phyloP scores from a whole-genome alignment of 768 basidiomycete genomes.

The Leccinum rimulosum region DNA sequence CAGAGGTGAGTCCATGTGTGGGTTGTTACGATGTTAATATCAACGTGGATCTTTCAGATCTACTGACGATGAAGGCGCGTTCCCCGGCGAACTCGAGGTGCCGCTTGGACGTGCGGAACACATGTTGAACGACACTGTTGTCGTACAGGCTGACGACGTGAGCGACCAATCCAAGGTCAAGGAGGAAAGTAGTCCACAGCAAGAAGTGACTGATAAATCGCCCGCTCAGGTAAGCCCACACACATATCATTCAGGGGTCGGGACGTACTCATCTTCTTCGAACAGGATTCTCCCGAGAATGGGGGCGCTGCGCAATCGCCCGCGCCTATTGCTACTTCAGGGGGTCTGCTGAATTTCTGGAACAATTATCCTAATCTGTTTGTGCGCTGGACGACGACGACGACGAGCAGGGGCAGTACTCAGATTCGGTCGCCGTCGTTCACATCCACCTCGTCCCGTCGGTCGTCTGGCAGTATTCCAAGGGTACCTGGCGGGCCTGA shows the following conservation, averaged over 20 bases:
- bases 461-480: constrained; percentile 21
- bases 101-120: constrained; percentile 62
- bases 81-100: constrained; percentile 58
- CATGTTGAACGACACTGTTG: constrained; percentile 45
- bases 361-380: constrained; percentile 59
- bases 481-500: constrained; percentile 39
- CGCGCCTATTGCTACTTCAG: constrained; percentile 22
- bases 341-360: constrained; percentile 58
- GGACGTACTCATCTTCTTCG: background rate
- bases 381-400: constrained; percentile 43
- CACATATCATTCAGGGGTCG: background rate
- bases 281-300: constrained; percentile 29
- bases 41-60: constrained; percentile 36
- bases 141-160: constrained; percentile 8
- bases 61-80: constrained; percentile 51
- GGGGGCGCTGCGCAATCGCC: constrained; percentile 19
- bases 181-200: constrained; percentile 19
- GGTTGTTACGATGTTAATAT: background rate
- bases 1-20: constrained; percentile 48
- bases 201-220: constrained; percentile 21
- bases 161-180: constrained; percentile 14
- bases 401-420: constrained; percentile 23
- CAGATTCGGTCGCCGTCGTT: constrained; percentile 21
- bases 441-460: constrained; percentile 15
- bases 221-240: constrained; percentile 21